Base-by-base conservation (phyloP, 495 filamentous ascomycete genomes). In the Penicillium samsonianum region DNA sequence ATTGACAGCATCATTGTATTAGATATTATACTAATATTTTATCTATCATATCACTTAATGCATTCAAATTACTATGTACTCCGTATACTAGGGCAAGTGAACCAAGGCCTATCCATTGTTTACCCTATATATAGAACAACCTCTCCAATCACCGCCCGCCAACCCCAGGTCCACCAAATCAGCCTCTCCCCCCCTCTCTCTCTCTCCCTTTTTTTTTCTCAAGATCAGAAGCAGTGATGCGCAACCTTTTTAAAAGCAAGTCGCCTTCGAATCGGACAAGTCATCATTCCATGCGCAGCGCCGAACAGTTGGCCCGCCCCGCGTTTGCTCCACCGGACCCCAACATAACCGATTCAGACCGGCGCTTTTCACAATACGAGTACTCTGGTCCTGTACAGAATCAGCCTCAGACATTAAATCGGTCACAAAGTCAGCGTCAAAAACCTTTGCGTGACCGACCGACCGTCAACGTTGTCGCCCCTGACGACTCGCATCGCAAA, bases 351-450 rank as follows among this genome's bases (percentile, higher is more conserved):
- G 58, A 57, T 60, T 59, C 67, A 40, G 65, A 65, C 59, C 71
- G 50, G 59, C 58, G 46, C 50, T 33, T 60, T 43, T 30, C 53
- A 31, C 55, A 62, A 30, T 37, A 52, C 25, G 38, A 20, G 30
- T 43, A 55, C 38, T 12, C 28, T 48, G 28, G 28, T 11, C 9
- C 45, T 20, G 28, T 48, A 12, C 44, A 28, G 28, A 57, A 6
- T 6, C 38, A 50, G 26, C 44, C 42, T 26, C 57, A 9, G 17
- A 45, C 62, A 22, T 62, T 73, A 31, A 59, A 61, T 42, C 70
- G 72, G 17, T 68, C 68, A 0, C 64, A 69, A 33, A 73, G 68
- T 37, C 70, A 71, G 33, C 70, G 70, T 38, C 68, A 67, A 50
- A 55, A 38, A 14, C 16, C 28, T 10, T 43, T 22, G 3, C 63